Percentiles rank a stretch among this genome's conserved stretches.
phyloP scores from a whole-genome alignment of 179 eudicot species.

The Silene vulgaris region DNA sequence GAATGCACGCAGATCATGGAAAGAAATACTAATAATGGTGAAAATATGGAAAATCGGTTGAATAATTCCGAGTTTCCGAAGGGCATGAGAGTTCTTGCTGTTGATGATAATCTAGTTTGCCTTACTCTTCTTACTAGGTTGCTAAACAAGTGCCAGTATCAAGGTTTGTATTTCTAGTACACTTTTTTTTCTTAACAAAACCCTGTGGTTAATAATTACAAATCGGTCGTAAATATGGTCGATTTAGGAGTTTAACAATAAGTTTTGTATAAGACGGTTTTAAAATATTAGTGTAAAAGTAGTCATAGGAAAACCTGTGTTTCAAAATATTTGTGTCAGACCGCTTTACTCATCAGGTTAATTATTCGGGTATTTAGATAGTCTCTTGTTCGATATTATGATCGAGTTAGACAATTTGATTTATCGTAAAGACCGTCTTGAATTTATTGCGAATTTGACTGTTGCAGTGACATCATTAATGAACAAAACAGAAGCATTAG shows the following conservation, averaged over 20 bases:
- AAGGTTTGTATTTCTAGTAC: constrained; percentile 19
- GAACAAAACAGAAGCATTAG: constrained; percentile 23
- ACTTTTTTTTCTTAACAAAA: background rate
- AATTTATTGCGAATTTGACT: no score
- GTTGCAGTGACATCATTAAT: constrained; percentile 28
- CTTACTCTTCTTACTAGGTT: constrained; percentile 11
- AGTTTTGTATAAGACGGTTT: background rate
- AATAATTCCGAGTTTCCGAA: constrained; percentile 25
- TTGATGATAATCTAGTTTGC: constrained; percentile 30
- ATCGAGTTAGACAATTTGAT: no score
- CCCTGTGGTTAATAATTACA: no score
- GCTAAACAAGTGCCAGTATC: constrained; percentile 26
- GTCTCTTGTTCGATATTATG: no score
- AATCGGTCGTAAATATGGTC: background rate
- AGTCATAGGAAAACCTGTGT: no score
- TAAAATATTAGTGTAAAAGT: background rate
- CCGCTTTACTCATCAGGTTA: no score
- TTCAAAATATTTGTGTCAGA: no score
- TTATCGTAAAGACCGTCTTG: background rate
- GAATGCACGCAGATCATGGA: background rate
- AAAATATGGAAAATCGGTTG: background rate
- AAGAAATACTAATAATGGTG: background rate
- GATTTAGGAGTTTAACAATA: no score
- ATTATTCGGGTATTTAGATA: no score
- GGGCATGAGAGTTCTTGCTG: constrained; percentile 34